phyloP scores from a whole-genome alignment of 495 filamentous ascomycete genomes.

The Bryoglossum gracile region DNA sequence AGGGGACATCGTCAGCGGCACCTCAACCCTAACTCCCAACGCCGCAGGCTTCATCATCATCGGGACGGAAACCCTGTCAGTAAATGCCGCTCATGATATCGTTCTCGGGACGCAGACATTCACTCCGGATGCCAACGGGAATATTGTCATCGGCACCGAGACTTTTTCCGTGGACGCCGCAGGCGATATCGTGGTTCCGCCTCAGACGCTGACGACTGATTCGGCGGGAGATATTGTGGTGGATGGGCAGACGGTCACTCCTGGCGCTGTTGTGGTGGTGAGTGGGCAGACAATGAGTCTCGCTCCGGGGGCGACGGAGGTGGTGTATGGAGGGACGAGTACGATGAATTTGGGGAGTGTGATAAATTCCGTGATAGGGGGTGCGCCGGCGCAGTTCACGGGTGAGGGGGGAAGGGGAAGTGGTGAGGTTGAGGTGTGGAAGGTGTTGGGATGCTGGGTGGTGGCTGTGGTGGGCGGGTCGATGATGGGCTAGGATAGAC shows the following conservation, averaged over 20 bases:
- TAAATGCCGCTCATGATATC: too few relatives aligned
- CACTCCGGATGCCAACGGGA: not conserved
- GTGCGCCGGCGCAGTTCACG: not conserved
- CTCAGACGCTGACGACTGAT: not conserved
- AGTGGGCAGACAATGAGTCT: not conserved
- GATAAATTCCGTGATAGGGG: not conserved
- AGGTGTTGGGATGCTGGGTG: too few relatives aligned
- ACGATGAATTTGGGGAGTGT: not conserved
- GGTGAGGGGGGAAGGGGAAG: not conserved
- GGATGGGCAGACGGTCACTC: not conserved
- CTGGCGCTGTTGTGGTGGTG: not conserved
- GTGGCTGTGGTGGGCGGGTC: too few relatives aligned
- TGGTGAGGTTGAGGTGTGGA: not conserved
- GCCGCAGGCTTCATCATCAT: not conserved
- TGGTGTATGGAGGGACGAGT: not conserved
- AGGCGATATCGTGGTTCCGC: not conserved
- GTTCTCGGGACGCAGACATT: too few relatives aligned
- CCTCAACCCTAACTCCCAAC: slow-evolving; percentile 2
- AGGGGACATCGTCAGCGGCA: not conserved
- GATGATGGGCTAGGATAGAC: too few relatives aligned
- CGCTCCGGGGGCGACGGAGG: not conserved
- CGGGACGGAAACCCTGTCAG: not conserved
- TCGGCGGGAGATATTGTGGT: not conserved
- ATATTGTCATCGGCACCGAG: not conserved
- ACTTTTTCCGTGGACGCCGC: not conserved